Evolutionary conservation across 1,284 basidiomycete species (phyloP), one percentile per base, ranked within the genome.

Genomic region (Pisolithus thermaeus): DNA sequence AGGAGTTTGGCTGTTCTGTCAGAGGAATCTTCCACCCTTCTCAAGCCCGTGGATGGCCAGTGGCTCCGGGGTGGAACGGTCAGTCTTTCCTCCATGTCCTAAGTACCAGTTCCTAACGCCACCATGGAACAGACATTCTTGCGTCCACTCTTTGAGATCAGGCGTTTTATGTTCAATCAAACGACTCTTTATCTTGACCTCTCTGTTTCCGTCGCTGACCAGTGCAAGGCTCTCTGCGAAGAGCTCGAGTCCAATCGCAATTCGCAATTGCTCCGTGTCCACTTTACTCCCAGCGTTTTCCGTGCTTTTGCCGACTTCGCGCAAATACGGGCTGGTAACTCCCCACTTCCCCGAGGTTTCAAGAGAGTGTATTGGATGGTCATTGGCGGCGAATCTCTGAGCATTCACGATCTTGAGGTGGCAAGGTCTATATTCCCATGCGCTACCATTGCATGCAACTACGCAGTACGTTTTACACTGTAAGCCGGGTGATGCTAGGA

Each of bases 301-400:
- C 63, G 63, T 45, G 60, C 58, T 7, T 64, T 64, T 30, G 63
- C 54, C 12, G 62, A 64, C 53, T 63, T 55, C 44, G 60, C 56
- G 9, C 52, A 51, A 20, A 52, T 59, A 50, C 61, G 56, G 18
- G 49, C 55, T 36, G 54, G 54, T 39, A 53, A 61, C 23, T 52
- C 55, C 16, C 41, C 41, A 14, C 47, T 65, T 22, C 59, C 61
- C 20, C 52, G 58, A 37, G 61, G 63, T 1, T 65, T 64, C 22
- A 61, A 57, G 28, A 63, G 63, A 27, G 52, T 64, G n/a, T 65
- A 65, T 36, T 66, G 64, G 62, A 43, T 64, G 52, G 64, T 63
- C 7, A 65, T 67, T 25, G 65, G 58, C 9, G 65, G 63, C 3
- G 63, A 67, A 54, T 45, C 53, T 8, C 53, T 65, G 5, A 50